phyloP scores from a whole-genome alignment of 1,284 basidiomycete genomes.

The Ustilago curta region DNA sequence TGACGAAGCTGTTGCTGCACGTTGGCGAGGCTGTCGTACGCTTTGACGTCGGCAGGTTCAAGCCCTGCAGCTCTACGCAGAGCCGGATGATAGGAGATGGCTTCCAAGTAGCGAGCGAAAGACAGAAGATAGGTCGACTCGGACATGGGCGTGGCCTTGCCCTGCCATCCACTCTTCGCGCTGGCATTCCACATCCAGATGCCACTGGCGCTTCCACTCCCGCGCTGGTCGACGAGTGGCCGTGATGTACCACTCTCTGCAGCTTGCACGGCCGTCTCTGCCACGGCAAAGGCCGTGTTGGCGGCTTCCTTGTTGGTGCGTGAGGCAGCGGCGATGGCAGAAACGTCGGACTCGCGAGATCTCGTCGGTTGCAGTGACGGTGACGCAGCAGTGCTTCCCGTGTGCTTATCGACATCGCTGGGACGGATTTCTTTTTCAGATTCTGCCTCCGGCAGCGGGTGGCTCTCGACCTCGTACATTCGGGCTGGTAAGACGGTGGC shows the following conservation, averaged over 20 bases:
- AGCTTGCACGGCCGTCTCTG: conserved; percentile 52
- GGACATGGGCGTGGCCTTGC: conserved; percentile 46
- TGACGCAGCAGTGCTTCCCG: conserved; percentile 9
- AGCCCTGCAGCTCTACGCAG: conserved; percentile 42
- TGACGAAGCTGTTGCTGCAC: conserved; percentile 46
- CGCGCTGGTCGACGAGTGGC: conserved; percentile 36
- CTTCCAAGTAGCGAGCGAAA: conserved; percentile 61
- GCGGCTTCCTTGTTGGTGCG: conserved; percentile 53
- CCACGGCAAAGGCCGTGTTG: conserved; percentile 53
- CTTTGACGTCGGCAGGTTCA: conserved; percentile 36
- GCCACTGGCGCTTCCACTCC: conserved; percentile 32
- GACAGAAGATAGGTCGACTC: conserved; percentile 61
- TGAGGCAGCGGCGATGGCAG: conserved; percentile 50
- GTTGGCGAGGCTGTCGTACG: conserved; percentile 36
- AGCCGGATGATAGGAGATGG: conserved; percentile 56
- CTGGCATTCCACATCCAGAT: conserved; percentile 61
- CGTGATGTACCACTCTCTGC: conserved; percentile 41
- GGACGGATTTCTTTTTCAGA: conserved; percentile 11
- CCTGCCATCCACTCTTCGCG: conserved; percentile 49
- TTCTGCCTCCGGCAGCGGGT: conserved; percentile 3
- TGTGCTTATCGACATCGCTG: too few species aligned
- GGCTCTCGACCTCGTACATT: conserved; percentile 21
- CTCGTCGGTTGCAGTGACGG: conserved; percentile 18
- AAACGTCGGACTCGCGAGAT: conserved; percentile 46
- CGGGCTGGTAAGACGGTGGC: conserved; percentile 40